A percentile compares a stretch with the other conserved stretches of the same genome.
phyloP scores from a whole-genome alignment of 2,329 filamentous ascomycete species.

The Paecilomyces variotii region DNA sequence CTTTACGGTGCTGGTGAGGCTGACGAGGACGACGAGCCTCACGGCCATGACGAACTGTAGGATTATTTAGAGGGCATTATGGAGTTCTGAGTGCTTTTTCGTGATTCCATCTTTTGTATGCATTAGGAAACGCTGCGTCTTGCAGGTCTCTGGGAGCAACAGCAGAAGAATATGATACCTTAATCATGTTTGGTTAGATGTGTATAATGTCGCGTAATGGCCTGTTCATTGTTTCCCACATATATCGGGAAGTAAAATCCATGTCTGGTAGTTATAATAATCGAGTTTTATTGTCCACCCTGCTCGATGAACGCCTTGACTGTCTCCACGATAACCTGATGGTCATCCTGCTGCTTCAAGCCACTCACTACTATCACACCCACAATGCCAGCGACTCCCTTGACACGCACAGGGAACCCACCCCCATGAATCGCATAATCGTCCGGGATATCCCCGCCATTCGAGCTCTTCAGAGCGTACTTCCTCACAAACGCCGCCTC shows the following conservation, averaged over 20 bases:
- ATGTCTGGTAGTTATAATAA: neutral
- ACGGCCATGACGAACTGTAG: constrained; percentile 72
- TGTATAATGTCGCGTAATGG: constrained; percentile 1
- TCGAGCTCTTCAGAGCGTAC: constrained; percentile 51
- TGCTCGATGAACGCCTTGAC: constrained; percentile 44
- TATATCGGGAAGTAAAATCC: neutral
- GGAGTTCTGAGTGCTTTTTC: constrained; percentile 24
- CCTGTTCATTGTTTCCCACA: neutral
- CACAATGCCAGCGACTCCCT: constrained; percentile 66
- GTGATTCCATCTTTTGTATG: constrained; percentile 15
- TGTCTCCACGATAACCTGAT: constrained; percentile 65
- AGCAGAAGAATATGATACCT: neutral
- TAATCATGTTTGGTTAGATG: constrained; percentile 1
- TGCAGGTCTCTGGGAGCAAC: neutral
- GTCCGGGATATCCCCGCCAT: constrained; percentile 38
- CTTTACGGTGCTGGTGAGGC: constrained; percentile 65
- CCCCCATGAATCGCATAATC: constrained; percentile 73
- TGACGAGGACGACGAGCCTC: constrained; percentile 63
- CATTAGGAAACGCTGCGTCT: neutral
- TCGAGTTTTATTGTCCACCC: constrained; percentile 6
- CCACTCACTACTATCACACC: constrained; percentile 70
- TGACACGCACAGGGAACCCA: constrained; percentile 63
- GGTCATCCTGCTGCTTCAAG: constrained; percentile 68
- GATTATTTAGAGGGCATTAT: constrained; percentile 25
- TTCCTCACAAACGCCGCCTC: constrained; percentile 58